Conservation (phyloP, 2,329 filamentous ascomycete genomes). For the Stemphylium vesicarium region DNA sequence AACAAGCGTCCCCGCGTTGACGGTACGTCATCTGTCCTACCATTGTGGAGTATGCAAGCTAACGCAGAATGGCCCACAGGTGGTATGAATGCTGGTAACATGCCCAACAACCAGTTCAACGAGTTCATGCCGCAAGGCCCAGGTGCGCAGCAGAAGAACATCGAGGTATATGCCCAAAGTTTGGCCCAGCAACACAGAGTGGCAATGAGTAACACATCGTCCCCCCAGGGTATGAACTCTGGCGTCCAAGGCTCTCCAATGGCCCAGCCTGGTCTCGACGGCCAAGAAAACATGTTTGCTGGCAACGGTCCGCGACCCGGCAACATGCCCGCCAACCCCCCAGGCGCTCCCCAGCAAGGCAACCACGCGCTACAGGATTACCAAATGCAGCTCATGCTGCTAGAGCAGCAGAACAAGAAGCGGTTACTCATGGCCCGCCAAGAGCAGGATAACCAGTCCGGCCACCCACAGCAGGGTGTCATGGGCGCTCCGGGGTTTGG, state of each 20-base stretch:
- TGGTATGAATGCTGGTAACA: constrained; percentile 75
- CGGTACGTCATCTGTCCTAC: constrained; percentile 65
- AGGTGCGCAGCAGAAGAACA: constrained; percentile 77
- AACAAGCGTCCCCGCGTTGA: constrained; percentile 88
- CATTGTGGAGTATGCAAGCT: constrained; percentile 48
- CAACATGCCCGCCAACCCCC: constrained; percentile 67
- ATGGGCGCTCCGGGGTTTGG: constrained; percentile 63
- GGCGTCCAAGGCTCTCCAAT: constrained; percentile 84
- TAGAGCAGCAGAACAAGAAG: constrained; percentile 89
- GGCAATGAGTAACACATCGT: constrained; percentile 80
- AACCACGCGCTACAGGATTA: constrained; percentile 87
- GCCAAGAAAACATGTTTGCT: constrained; percentile 43
- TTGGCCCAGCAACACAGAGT: constrained; percentile 82
- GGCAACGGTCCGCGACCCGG: constrained; percentile 41
- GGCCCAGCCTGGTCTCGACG: constrained; percentile 64
- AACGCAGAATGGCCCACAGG: constrained; percentile 67
- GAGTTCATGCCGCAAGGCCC: constrained; percentile 60
- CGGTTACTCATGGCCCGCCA: constrained; percentile 81
- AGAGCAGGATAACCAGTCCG: constrained; percentile 72
- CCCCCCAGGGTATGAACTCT: constrained; percentile 73
- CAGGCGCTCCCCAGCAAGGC: constrained; percentile 60
- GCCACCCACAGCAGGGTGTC: constrained; percentile 56
- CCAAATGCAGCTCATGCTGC: constrained; percentile 86
- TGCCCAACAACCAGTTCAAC: constrained; percentile 79
- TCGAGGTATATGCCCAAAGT: constrained; percentile 85